phyloP scores from a whole-genome alignment of 495 filamentous ascomycete species.

The Penicillium goetzii region DNA sequence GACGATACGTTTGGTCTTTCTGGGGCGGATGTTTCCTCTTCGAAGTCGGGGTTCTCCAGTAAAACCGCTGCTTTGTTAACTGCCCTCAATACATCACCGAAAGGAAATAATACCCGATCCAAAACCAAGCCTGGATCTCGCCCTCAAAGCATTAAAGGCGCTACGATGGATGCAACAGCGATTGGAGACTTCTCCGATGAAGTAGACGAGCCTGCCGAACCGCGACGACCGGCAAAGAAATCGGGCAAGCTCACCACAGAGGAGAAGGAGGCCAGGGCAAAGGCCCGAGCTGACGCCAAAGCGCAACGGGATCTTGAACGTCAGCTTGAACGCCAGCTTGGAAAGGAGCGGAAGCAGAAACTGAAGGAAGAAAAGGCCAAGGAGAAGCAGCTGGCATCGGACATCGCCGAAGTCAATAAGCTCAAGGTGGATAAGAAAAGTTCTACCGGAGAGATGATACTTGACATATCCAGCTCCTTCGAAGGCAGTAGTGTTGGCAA shows the following conservation, averaged over 20 bases:
- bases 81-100: slow-evolving; percentile 27
- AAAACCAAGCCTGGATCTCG: slow-evolving; percentile 12
- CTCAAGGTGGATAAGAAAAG: slow-evolving; percentile 76
- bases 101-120: background rate
- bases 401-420: slow-evolving; percentile 76
- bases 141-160: slow-evolving; percentile 11
- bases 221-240: slow-evolving; percentile 31
- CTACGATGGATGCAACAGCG: background rate
- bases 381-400: slow-evolving; percentile 68
- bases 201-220: slow-evolving; percentile 31
- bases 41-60: slow-evolving; percentile 35
- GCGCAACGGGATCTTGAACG: slow-evolving; percentile 49
- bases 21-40: slow-evolving; percentile 7
- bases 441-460: slow-evolving; percentile 80
- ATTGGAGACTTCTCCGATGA: slow-evolving; percentile 23
- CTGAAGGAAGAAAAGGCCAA: slow-evolving; percentile 59
- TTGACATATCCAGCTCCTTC: slow-evolving; percentile 67
- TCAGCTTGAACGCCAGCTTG: slow-evolving; percentile 46
- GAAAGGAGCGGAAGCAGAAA: slow-evolving; percentile 54
- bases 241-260: slow-evolving; percentile 40
- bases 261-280: slow-evolving; percentile 60
- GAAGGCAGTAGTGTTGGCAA: slow-evolving; percentile 50
- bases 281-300: slow-evolving; percentile 53
- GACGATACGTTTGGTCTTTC: slow-evolving; percentile 32
- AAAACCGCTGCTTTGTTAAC: slow-evolving; percentile 47